These are phyloP conservation scores for Coccomyxa subellipsoidea DNA, from an alignment of 163 green algal genomes.

Conservation along the genomic window DNA sequence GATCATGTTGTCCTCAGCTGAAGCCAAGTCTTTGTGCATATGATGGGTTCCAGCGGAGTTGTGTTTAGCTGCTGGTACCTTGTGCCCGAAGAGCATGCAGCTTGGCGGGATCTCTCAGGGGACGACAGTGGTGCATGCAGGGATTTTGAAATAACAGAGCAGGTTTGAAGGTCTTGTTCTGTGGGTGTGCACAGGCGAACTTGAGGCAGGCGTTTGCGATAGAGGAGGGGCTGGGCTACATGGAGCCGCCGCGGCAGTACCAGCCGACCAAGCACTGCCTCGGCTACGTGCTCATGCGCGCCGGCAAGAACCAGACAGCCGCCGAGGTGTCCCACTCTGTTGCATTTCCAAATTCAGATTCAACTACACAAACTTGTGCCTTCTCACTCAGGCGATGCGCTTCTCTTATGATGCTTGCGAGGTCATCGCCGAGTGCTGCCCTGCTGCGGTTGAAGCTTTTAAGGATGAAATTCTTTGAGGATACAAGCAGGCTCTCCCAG, in stretches of 20 bases:
- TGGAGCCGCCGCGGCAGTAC: conserved; percentile 47
- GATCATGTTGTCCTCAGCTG: too few relatives aligned
- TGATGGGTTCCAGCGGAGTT: too few relatives aligned
- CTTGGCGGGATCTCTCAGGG: too few relatives aligned
- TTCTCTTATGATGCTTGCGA: not conserved
- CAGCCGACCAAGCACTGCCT: conserved; percentile 50
- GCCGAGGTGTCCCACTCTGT: conserved; percentile 9
- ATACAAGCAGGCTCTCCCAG: too few relatives aligned
- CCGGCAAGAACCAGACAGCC: conserved; percentile 6
- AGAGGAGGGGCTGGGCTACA: conserved; percentile 40
- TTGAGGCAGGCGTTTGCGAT: conserved; percentile 22
- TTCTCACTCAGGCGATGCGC: not conserved
- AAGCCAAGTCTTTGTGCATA: too few relatives aligned
- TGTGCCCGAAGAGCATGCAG: too few relatives aligned
- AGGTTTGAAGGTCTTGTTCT: too few relatives aligned
- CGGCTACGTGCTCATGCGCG: conserved; percentile 40
- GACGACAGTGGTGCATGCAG: too few relatives aligned
- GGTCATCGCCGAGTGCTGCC: not conserved
- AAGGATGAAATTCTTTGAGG: too few relatives aligned
- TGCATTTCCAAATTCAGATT: not conserved
- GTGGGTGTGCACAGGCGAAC: not conserved
- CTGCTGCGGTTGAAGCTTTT: not conserved
- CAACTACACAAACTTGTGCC: not conserved
- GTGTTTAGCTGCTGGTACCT: too few relatives aligned
- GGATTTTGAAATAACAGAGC: too few relatives aligned